Evolutionary conservation across 257 asterid genomes (phyloP).

Genomic region (Solanum tarijense): DNA sequence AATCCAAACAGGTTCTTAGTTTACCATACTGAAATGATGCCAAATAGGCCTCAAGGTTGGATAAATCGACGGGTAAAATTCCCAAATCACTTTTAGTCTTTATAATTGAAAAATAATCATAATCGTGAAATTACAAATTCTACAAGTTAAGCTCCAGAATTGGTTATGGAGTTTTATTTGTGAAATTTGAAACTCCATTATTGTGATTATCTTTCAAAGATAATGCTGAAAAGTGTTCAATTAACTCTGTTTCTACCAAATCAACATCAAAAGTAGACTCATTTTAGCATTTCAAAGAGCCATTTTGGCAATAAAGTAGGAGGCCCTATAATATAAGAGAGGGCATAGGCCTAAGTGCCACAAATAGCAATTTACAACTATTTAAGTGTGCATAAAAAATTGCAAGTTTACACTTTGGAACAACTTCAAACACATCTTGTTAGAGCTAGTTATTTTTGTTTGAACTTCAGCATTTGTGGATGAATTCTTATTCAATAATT

Average conservation of each 20-base stretch:
- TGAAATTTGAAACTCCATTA: neutral
- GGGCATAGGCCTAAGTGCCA: neutral
- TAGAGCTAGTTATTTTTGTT: neutral
- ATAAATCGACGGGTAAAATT: neutral
- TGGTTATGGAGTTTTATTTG: neutral
- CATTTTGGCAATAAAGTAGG: neutral
- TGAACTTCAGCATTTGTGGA: neutral
- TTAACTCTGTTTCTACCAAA: neutral
- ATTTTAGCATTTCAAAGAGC: neutral
- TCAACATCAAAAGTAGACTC: neutral
- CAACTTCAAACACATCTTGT: no score
- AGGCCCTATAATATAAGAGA: neutral
- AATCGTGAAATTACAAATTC: neutral
- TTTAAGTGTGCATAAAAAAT: no score
- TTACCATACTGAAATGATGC: neutral
- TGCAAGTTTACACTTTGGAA: no score
- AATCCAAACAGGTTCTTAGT: no score
- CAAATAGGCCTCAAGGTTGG: neutral
- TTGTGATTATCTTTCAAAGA: neutral
- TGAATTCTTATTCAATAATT: neutral
- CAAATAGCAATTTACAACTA: no score
- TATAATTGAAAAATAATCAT: neutral
- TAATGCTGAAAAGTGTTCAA: neutral
- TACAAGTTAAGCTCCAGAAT: neutral
- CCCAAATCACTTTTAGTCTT: neutral